A percentile compares a stretch with the other conserved stretches of the same genome.
Evolutionary conservation across 2,329 filamentous ascomycete genomes (phyloP).

Genomic region (Parastagonospora nodorum): DNA sequence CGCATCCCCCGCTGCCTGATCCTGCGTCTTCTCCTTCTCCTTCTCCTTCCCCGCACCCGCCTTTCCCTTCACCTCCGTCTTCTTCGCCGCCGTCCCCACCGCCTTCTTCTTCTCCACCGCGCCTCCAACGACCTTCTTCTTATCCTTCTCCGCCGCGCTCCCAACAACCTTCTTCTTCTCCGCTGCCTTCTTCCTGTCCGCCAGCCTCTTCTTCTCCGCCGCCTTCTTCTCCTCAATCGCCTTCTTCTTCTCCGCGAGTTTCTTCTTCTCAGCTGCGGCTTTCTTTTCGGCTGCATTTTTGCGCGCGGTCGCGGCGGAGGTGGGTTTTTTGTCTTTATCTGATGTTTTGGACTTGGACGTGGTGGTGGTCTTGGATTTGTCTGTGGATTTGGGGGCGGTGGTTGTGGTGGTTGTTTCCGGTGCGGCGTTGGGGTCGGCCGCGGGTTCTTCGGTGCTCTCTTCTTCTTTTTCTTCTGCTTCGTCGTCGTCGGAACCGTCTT

Average conservation of each 20-base stretch:
- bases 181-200: background rate
- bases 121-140: constrained; percentile 2
- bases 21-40: constrained; percentile 23
- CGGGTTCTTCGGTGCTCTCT: background rate
- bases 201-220: constrained; percentile 7
- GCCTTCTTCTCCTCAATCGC: constrained; percentile 14
- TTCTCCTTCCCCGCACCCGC: constrained; percentile 9
- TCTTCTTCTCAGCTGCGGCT: constrained; percentile 10
- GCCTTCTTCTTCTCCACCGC: constrained; percentile 8
- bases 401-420: background rate
- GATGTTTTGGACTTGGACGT: background rate
- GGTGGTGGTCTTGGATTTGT: background rate
- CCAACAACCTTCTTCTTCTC: constrained; percentile 1
- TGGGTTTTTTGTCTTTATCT: constrained; percentile 2
- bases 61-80: constrained; percentile 11
- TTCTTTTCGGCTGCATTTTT: constrained; percentile 7
- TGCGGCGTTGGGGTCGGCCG: background rate
- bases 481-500: background rate
- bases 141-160: constrained; percentile 8
- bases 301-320: background rate
- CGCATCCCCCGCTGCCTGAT: constrained; percentile 30
- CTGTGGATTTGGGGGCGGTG: background rate
- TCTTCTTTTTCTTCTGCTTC: background rate
- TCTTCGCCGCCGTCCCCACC: constrained; percentile 3
- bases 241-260: constrained; percentile 12